These are phyloP conservation scores for Hymenoscyphus fraxineus DNA, from an alignment of 2,329 filamentous ascomycete genomes.

Conservation along the genomic window DNA sequence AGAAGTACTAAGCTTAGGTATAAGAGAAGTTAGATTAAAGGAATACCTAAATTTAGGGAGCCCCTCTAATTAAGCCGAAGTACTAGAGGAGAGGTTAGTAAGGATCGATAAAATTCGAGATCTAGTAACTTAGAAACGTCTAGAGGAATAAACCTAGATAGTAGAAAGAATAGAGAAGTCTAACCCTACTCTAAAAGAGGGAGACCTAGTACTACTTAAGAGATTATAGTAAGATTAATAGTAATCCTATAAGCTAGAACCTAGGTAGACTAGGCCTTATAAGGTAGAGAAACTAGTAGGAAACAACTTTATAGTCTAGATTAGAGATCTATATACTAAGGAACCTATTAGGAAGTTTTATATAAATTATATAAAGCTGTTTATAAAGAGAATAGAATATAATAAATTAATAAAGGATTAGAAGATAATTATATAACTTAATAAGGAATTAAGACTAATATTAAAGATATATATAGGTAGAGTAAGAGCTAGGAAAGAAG, in stretches of 20 bases:
- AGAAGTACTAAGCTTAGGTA: no score
- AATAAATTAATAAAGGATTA: no score
- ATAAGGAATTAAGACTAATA: no score
- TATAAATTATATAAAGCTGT: not conserved
- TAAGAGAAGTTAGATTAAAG: no score
- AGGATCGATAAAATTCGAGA: not conserved
- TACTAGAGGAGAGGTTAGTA: not conserved
- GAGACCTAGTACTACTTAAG: not conserved
- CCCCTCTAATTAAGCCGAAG: not conserved
- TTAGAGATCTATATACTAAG: not conserved
- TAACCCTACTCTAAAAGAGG: not conserved
- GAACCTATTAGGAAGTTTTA: not conserved
- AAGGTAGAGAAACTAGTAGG: not conserved
- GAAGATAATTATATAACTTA: no score
- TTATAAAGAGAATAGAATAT: no score
- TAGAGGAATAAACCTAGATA: not conserved
- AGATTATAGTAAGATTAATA: not conserved
- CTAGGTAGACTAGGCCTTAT: not conserved
- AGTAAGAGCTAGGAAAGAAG: no score
- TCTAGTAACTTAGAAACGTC: not conserved
- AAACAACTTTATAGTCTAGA: not conserved
- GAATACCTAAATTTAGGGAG: not conserved
- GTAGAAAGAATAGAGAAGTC: no score
- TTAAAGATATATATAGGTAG: no score
- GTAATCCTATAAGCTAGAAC: not conserved